These are phyloP conservation scores for Tricholoma hemisulphureum DNA, from an alignment of 768 basidiomycete species.

Conservation along the genomic window DNA sequence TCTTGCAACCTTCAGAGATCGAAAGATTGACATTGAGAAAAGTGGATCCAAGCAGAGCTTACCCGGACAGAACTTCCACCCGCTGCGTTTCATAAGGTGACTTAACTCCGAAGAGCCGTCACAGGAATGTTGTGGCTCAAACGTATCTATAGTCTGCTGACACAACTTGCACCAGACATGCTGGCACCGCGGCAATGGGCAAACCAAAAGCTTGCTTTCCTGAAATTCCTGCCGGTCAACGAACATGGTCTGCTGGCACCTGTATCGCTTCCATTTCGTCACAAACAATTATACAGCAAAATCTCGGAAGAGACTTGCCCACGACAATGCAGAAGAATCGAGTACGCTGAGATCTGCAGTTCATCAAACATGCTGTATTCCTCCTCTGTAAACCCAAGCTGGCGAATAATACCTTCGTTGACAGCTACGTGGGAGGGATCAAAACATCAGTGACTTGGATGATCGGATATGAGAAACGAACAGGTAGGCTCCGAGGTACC, in stretches of 20 bases:
- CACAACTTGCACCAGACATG: constrained; percentile 64
- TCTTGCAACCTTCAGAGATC: constrained; percentile 36
- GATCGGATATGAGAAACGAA: neutral
- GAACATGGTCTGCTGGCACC: constrained; percentile 48
- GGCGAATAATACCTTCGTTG: constrained; percentile 37
- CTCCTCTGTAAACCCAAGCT: constrained; percentile 42
- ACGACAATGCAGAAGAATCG: constrained; percentile 47
- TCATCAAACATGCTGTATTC: constrained; percentile 43
- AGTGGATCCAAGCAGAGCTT: constrained; percentile 9
- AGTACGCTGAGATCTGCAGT: constrained; percentile 43
- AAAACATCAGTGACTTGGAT: neutral
- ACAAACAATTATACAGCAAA: neutral
- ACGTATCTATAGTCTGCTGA: constrained; percentile 40
- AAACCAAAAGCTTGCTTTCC: constrained; percentile 40
- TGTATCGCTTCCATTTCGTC: constrained; percentile 19
- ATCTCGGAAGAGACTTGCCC: constrained; percentile 33
- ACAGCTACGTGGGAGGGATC: constrained; percentile 30
- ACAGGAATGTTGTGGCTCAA: constrained; percentile 51
- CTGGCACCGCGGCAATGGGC: constrained; percentile 47
- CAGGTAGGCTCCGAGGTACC: constrained; percentile 12
- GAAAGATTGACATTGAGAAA: neutral
- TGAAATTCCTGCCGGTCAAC: constrained; percentile 51
- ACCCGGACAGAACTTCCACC: constrained; percentile 69
- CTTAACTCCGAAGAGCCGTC: constrained; percentile 57
- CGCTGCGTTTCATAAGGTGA: constrained; percentile 48